Percentiles rank a stretch among this genome's conserved stretches.
Conservation (phyloP, 2,329 filamentous ascomycete genomes). For the Fusarium sp. region DNA sequence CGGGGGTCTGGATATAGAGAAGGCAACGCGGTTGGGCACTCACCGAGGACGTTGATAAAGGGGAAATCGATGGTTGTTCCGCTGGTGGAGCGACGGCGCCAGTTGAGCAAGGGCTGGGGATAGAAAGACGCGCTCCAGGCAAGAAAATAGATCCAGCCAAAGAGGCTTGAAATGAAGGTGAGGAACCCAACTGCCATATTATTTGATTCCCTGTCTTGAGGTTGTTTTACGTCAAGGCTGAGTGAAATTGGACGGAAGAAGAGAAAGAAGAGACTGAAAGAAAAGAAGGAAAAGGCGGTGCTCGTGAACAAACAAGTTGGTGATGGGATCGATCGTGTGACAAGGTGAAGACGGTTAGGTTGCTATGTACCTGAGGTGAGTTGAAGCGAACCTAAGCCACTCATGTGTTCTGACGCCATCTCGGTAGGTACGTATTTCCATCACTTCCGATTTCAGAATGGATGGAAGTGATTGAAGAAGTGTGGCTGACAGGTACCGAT, state of each 20-base stretch:
- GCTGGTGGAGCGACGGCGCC: constrained; percentile 78
- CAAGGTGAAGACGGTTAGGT: not conserved
- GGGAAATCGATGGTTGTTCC: constrained; percentile 93
- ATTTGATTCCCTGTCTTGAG: constrained; percentile 1
- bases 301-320: constrained; percentile 6
- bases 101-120: constrained; percentile 88
- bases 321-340: constrained; percentile 30
- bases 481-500: constrained; percentile 36
- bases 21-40: constrained; percentile 31
- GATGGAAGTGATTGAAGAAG: constrained; percentile 8
- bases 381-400: not conserved
- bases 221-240: constrained; percentile 1
- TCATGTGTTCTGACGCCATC: constrained; percentile 43
- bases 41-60: constrained; percentile 75
- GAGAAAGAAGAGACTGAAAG: not conserved
- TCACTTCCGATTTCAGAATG: not conserved
- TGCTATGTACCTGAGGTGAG: constrained; percentile 1
- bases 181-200: constrained; percentile 57
- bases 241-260: not conserved
- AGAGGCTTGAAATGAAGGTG: constrained; percentile 65
- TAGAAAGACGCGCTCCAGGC: constrained; percentile 94
- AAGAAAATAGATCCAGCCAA: constrained; percentile 81
- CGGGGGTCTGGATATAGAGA: constrained; percentile 16
- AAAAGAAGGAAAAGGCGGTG: not conserved
- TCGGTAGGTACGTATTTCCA: constrained; percentile 30